Evolutionary conservation across 2,329 filamentous ascomycete genomes (phyloP).

Genomic region (Ceratocystis ficicola): DNA sequence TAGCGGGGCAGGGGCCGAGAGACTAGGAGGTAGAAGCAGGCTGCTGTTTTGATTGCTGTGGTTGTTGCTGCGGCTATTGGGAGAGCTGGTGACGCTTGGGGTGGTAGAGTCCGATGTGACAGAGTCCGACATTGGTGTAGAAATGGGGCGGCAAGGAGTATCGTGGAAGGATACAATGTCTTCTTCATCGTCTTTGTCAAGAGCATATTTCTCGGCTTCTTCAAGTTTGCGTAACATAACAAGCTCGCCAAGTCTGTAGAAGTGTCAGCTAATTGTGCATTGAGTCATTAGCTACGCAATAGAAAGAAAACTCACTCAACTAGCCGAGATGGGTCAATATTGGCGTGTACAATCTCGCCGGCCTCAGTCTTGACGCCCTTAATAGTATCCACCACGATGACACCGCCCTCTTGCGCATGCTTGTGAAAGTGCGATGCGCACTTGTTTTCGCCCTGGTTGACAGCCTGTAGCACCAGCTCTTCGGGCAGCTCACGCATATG

Average conservation of each 20-base stretch:
- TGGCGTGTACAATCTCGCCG: conserved; percentile 73
- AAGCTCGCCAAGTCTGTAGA: conserved; percentile 58
- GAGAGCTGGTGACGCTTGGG: not conserved
- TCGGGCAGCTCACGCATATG: conserved; percentile 75
- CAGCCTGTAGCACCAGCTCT: conserved; percentile 56
- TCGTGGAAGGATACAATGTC: not conserved
- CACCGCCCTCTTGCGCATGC: conserved; percentile 50
- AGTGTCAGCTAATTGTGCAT: not conserved
- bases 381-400: conserved; percentile 62
- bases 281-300: no score
- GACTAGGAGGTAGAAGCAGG: not conserved
- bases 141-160: not conserved
- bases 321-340: conserved; percentile 58
- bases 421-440: conserved; percentile 51
- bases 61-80: no score
- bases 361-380: conserved; percentile 71
- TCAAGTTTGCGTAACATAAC: conserved; percentile 41
- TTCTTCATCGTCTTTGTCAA: conserved; percentile 13
- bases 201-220: conserved; percentile 14
- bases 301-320: conserved; percentile 50
- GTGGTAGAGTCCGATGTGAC: not conserved
- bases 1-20: not conserved
- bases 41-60: not conserved
- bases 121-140: not conserved
- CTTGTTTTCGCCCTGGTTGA: conserved; percentile 34